These are phyloP conservation scores for Davidsoniella neocaledoniae DNA, from an alignment of 2,329 filamentous ascomycete genomes.

Conservation along the genomic window DNA sequence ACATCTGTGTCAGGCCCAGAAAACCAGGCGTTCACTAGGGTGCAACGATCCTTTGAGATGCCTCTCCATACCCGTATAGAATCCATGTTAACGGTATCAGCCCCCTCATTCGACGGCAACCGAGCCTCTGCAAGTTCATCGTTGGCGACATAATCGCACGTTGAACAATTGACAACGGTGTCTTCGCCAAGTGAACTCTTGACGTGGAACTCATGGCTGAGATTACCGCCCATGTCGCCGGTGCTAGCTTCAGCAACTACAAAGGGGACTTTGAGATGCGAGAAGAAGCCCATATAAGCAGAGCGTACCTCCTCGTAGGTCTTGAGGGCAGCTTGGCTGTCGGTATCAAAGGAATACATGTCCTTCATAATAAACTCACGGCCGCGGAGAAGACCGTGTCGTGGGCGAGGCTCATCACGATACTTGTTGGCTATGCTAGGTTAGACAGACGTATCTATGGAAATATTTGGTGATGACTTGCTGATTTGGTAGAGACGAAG, in stretches of 20 bases:
- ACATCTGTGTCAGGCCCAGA: conserved; percentile 19
- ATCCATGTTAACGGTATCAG: neutral
- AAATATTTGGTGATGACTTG: conserved; percentile 22
- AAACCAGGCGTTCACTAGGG: conserved; percentile 57
- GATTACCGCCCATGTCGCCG: conserved; percentile 83
- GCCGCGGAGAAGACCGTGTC: conserved; percentile 72
- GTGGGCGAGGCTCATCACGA: conserved; percentile 75
- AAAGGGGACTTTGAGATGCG: conserved; percentile 69
- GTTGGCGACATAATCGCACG: conserved; percentile 65
- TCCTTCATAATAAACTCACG: conserved; percentile 98
- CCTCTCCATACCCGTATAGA: conserved; percentile 36
- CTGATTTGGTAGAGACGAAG: conserved; percentile 81
- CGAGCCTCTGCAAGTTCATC: conserved; percentile 57
- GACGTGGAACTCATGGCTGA: conserved; percentile 93
- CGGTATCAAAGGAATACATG: conserved; percentile 82
- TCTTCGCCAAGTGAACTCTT: conserved; percentile 70
- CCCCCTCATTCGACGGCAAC: neutral
- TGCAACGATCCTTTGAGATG: conserved; percentile 49
- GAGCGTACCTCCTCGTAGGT: conserved; percentile 62
- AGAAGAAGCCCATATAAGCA: conserved; percentile 63
- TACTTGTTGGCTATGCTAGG: conserved; percentile 63
- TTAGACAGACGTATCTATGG: neutral
- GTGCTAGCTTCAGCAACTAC: conserved; percentile 79
- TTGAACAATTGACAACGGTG: conserved; percentile 55
- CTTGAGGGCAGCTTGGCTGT: conserved; percentile 46